Evolutionary conservation across 805 yeast species (phyloP).

Genomic region (Saccharomycopsis fodiens): DNA sequence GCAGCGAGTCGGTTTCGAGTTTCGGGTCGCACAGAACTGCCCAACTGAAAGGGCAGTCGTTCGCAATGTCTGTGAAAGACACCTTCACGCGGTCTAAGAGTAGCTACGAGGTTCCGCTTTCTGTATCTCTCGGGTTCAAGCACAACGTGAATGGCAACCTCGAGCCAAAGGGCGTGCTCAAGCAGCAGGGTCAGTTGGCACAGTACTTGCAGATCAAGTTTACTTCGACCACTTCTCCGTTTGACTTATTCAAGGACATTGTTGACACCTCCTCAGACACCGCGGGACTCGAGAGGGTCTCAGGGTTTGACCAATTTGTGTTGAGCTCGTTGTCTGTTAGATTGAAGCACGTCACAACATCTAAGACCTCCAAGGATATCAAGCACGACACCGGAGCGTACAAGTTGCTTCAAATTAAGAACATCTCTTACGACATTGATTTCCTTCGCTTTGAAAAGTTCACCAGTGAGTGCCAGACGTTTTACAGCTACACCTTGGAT

Average conservation of each 20-base stretch:
- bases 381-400: neutral
- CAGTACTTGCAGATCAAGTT: conserved; percentile 12
- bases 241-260: conserved; percentile 13
- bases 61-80: neutral
- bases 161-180: conserved; percentile 10
- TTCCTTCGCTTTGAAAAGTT: conserved; percentile 3
- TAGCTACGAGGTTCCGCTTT: conserved; percentile 7
- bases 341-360: neutral
- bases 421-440: conserved; percentile 5
- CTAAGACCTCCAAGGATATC: neutral
- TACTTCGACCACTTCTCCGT: conserved; percentile 8
- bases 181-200: conserved; percentile 8
- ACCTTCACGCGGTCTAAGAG: neutral
- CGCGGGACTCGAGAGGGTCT: neutral
- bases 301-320: conserved; percentile 4
- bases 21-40: neutral
- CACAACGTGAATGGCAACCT: conserved; percentile 12
- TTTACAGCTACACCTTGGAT: conserved; percentile 8
- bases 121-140: conserved; percentile 3
- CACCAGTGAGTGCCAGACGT: conserved; percentile 5
- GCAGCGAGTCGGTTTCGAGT: neutral
- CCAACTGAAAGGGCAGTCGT: neutral
- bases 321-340: neutral
- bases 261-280: conserved; percentile 5
- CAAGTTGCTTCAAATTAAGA: neutral